Evolutionary conservation across 768 basidiomycete genomes (phyloP), one percentile per base, ranked within the genome.

Genomic region (Termitomyces sp.): DNA sequence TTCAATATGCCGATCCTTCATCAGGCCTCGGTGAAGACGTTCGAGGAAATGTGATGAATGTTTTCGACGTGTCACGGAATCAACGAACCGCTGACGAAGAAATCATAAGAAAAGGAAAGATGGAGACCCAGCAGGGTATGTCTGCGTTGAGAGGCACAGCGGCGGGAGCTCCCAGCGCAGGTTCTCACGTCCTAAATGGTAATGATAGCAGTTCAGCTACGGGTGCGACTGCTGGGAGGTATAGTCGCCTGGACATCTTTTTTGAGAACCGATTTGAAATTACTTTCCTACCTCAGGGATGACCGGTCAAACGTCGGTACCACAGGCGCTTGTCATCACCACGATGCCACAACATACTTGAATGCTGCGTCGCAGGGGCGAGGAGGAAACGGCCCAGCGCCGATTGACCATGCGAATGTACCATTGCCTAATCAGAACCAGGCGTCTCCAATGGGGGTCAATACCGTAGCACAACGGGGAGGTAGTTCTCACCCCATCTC

Each of bases 1-100:
- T 6, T 35, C 13, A 22, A n/a, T 1, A 5, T 33, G 18, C 9
- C 26, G 7, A 51, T 24, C 3, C 13, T 18, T 18, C 4, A 38
- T 4, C 57, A 77, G 80, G 80, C 3, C 30, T 75, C 1, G 77
- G 78, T 7, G 80, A 82, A 38, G 74, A 68, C 44, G 56, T 81
- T 5, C 74, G 79, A 26, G 81, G 81, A 7, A 72, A 77, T 0
- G 57, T 71, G 9, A 62, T 80, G 47, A 73, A 74, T 11, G 72
- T 73, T 3, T 59, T 79, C 10, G 79, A 81, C 54, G 67, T 72
- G 10, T 62, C 70, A 2, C 65, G 67, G 5, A 61, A 67, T 13
- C 65, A 66, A 0, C 66, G 64, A 5, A 57, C 63, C 6, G 68
- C 66, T 16, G 67, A 80, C 6, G 73, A 74, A 4, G 73, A 74